Evolutionary conservation across 345 rosid genomes (phyloP).

Genomic region (Linum trigynum): DNA sequence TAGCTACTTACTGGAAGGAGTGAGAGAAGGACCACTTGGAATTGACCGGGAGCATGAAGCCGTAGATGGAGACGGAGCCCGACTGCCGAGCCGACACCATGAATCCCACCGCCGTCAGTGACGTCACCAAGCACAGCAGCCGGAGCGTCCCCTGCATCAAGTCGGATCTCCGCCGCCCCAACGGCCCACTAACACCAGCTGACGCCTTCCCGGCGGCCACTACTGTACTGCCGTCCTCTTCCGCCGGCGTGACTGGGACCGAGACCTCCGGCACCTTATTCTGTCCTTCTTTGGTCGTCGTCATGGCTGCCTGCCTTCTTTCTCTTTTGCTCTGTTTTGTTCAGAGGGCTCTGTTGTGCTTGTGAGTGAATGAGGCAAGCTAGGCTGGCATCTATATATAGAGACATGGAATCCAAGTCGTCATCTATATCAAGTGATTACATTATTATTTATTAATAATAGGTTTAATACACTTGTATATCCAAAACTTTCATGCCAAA

Average conservation of each 20-base stretch:
- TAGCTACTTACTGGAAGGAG: conserved; percentile 53
- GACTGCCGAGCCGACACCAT: conserved; percentile 67
- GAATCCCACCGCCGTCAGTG: conserved; percentile 40
- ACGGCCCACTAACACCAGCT: neutral
- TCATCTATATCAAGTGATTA: too few relatives aligned
- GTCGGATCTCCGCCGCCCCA: conserved; percentile 26
- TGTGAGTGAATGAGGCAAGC: too few relatives aligned
- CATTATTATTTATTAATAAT: too few relatives aligned
- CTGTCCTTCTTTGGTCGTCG: neutral
- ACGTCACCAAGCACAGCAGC: conserved; percentile 39
- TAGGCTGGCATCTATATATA: too few relatives aligned
- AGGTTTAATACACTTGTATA: too few relatives aligned
- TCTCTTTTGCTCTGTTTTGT: too few relatives aligned
- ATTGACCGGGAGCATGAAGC: conserved; percentile 47
- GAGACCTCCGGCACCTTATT: neutral
- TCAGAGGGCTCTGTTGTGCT: too few relatives aligned
- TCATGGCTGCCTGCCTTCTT: neutral
- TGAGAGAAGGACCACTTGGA: conserved; percentile 76
- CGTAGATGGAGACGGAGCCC: conserved; percentile 48
- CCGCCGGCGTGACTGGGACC: conserved; percentile 9
- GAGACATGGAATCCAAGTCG: too few relatives aligned
- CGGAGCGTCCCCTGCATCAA: conserved; percentile 35
- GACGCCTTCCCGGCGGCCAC: conserved; percentile 7
- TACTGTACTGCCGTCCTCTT: conserved; percentile 12
- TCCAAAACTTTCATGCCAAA: too few relatives aligned